A percentile compares a stretch with the other conserved stretches of the same genome.
These are phyloP conservation scores for Chimonanthus salicifolius DNA, from an alignment of 164 flowering plant species.

Conservation along the genomic window DNA sequence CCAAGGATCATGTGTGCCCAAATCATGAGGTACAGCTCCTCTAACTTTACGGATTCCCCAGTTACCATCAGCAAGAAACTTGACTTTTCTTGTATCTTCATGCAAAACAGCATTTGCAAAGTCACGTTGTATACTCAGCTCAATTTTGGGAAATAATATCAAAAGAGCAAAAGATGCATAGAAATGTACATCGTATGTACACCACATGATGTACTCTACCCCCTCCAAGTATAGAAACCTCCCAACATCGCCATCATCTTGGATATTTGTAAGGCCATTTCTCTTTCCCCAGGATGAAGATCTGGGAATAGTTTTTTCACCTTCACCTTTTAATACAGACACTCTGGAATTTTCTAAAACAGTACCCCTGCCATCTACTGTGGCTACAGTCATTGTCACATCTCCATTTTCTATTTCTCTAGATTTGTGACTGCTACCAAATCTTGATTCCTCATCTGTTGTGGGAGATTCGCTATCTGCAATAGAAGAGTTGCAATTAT, in stretches of 20 bases:
- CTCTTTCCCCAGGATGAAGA: conserved; percentile 3
- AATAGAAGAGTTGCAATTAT: neutral
- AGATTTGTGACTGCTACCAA: conserved; percentile 15
- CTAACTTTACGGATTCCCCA: conserved; percentile 78
- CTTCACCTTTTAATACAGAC: conserved; percentile 21
- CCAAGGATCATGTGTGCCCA: conserved; percentile 95
- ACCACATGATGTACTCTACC: conserved; percentile 92
- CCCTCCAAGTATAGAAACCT: conserved; percentile 89
- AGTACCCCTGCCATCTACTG: conserved; percentile 21
- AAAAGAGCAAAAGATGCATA: conserved; percentile 94
- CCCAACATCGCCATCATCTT: conserved; percentile 57
- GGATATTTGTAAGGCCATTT: conserved; percentile 5
- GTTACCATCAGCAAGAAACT: conserved; percentile 77
- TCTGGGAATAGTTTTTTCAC: conserved; percentile 10
- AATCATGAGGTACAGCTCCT: conserved; percentile 92
- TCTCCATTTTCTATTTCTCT: conserved; percentile 16
- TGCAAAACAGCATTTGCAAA: conserved; percentile 83
- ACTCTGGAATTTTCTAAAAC: conserved; percentile 18
- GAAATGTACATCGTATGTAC: conserved; percentile 92
- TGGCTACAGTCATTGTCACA: conserved; percentile 18
- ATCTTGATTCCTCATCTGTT: conserved; percentile 12
- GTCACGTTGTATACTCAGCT: conserved; percentile 80
- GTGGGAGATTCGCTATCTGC: conserved; percentile 51
- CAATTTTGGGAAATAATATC: conserved; percentile 76
- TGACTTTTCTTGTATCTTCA: conserved; percentile 83